These are phyloP conservation scores for Mycena epipterygia DNA, from an alignment of 768 basidiomycete species.

Conservation along the genomic window DNA sequence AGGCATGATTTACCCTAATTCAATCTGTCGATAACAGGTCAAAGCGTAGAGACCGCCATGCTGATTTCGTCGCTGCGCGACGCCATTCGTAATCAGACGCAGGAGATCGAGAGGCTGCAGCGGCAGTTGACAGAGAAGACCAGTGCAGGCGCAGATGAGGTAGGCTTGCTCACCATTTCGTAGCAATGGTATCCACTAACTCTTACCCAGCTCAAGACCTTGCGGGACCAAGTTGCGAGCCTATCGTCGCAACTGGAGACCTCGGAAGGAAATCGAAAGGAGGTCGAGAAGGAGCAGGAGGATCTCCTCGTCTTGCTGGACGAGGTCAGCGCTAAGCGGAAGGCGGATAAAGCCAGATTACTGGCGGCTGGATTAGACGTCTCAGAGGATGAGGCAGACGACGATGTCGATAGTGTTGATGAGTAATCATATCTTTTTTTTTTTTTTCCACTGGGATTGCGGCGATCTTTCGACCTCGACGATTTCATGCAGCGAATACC, in stretches of 20 bases:
- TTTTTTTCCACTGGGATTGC: background rate
- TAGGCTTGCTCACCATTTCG: slow-evolving; percentile 9
- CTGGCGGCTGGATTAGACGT: slow-evolving; percentile 85
- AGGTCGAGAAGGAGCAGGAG: slow-evolving; percentile 96
- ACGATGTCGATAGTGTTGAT: slow-evolving; percentile 66
- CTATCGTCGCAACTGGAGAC: slow-evolving; percentile 60
- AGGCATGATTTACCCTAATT: background rate
- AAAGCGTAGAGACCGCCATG: slow-evolving; percentile 82
- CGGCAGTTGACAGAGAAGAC: slow-evolving; percentile 64
- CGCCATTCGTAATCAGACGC: slow-evolving; percentile 84
- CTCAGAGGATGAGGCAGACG: slow-evolving; percentile 92
- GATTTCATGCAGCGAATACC: background rate
- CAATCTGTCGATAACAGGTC: slow-evolving; percentile 53
- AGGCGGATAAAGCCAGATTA: slow-evolving; percentile 85
- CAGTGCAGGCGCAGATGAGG: slow-evolving; percentile 37
- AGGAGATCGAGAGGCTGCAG: slow-evolving; percentile 81
- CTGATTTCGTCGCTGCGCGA: slow-evolving; percentile 88
- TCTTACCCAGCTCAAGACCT: slow-evolving; percentile 53
- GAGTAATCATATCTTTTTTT: slow-evolving; percentile 29
- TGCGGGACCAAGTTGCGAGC: slow-evolving; percentile 61
- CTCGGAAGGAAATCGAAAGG: slow-evolving; percentile 77
- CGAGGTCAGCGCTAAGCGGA: slow-evolving; percentile 89
- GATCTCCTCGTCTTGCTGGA: slow-evolving; percentile 94
- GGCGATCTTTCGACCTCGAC: background rate
- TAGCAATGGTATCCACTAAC: background rate